Base-by-base conservation (phyloP, 768 basidiomycete species). In the Hydnomerulius pinastri region DNA sequence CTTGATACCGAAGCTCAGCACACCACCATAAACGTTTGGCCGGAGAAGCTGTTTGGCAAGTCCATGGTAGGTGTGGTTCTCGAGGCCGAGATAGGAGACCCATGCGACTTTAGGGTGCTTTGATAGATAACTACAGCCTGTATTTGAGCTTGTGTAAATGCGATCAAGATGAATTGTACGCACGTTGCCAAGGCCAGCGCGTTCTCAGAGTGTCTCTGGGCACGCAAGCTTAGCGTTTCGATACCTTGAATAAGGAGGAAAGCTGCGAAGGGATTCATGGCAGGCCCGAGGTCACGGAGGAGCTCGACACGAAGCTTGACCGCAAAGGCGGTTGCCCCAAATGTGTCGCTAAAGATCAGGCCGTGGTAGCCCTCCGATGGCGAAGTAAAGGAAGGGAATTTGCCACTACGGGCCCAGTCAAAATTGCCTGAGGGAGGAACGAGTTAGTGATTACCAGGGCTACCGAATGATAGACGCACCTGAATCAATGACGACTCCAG, bases 11-110 rank as follows among this genome's bases (percentile, higher is more conserved):
- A 93, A 92, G 68, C 77, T 87, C 43, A 93, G 69, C 56, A 93
- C 78, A 18, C 89, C 90, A 4, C 90, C 87, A 50, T 74, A 92
- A 2, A 73, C 68, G n/a, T 65, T 44, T 1, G 70, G 65, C 4
- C 84, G 74, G 44, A 91, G 69, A 28, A 83, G 69, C 50, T 76
- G 71, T 59, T 77, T 73, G 10, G 89, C 90, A 6, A 77, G 63
- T 39, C 67, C 67, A 66, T 93, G 76, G 29, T 82, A 84, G 1
- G 73, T 63, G 64, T 94, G 92, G 2, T 63, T 68, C 43, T 68
- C 62, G 1, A 92, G 77, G 6, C 92, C 92, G 35, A 84, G 78
- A 61, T 92, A 94, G 0, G 82, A 84, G 1, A 92, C 86, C 90
- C 87, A 93, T 1, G 79, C 68, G 30, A 93, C 78, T 27, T 78